Conservation (phyloP, 768 basidiomycete species). For the Kwoniella bestiolae region DNA sequence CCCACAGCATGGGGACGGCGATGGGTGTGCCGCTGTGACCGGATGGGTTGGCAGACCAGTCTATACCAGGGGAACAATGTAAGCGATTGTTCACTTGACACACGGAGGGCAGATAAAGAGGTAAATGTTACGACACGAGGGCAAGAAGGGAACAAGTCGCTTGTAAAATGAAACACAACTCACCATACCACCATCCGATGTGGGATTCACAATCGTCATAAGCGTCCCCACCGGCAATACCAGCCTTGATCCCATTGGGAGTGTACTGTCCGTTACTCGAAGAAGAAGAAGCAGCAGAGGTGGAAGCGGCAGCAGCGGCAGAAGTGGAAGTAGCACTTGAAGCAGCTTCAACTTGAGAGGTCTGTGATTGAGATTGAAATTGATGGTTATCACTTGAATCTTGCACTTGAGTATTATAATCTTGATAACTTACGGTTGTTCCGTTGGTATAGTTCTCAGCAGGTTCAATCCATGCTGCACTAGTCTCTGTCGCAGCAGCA, state of each 20-base stretch:
- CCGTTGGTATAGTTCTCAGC: slow-evolving; percentile 11
- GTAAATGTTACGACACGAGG: not conserved
- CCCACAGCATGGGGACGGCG: slow-evolving; percentile 55
- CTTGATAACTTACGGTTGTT: slow-evolving; percentile 1
- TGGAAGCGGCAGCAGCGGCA: slow-evolving; percentile 15
- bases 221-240: slow-evolving; percentile 53
- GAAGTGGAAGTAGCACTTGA: slow-evolving; percentile 11
- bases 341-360: slow-evolving; percentile 1
- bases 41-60: slow-evolving; percentile 37
- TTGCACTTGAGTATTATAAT: not conserved
- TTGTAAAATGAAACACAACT: slow-evolving; percentile 2
- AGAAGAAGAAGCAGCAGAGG: slow-evolving; percentile 22
- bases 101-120: too few relatives aligned
- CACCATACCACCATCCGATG: slow-evolving; percentile 57
- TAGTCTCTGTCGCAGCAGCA: slow-evolving; percentile 21
- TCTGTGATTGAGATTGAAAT: slow-evolving; percentile 1
- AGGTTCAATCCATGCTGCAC: slow-evolving; percentile 11
- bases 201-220: slow-evolving; percentile 38
- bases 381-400: slow-evolving; percentile 2
- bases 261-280: slow-evolving; percentile 28
- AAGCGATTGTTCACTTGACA: too few relatives aligned
- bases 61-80: too few relatives aligned
- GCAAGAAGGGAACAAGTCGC: too few relatives aligned
- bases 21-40: slow-evolving; percentile 32
- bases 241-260: slow-evolving; percentile 56